Evolutionary conservation across 441 rosid genomes (phyloP).

Genomic region (Iberis amara): DNA sequence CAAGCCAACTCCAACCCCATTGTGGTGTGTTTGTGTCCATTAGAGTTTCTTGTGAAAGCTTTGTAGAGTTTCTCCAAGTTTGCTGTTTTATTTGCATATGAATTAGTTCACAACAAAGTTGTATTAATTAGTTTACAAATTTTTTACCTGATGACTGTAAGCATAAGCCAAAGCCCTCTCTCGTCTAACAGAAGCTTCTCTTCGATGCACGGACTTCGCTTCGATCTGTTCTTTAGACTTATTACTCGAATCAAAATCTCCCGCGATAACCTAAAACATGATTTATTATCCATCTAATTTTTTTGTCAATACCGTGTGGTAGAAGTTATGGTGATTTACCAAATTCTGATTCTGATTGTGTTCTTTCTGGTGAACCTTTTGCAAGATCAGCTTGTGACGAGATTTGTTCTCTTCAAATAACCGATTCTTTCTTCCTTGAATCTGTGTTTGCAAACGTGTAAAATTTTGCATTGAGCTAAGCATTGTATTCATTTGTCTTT

Average conservation of each 20-base stretch:
- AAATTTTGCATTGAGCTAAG: conserved; percentile 83
- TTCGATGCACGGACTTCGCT: conserved; percentile 42
- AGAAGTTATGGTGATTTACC: conserved; percentile 34
- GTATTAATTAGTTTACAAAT: too few relatives aligned
- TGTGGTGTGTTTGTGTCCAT: conserved; percentile 30
- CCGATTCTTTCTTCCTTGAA: conserved; percentile 62
- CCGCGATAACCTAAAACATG: conserved; percentile 39
- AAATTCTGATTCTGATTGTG: conserved; percentile 40
- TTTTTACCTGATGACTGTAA: conserved; percentile 84
- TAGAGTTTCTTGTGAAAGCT: conserved; percentile 25
- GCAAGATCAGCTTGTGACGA: conserved; percentile 66
- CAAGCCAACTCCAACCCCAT: conserved; percentile 37
- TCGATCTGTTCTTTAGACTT: conserved; percentile 63
- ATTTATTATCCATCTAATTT: neutral
- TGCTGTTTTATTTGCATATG: conserved; percentile 23
- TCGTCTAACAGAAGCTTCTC: conserved; percentile 80
- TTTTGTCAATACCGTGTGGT: too few relatives aligned
- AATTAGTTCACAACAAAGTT: neutral
- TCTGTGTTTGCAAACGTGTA: conserved; percentile 73
- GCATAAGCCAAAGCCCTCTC: conserved; percentile 95
- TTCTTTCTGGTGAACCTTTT: conserved; percentile 53
- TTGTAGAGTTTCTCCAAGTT: conserved; percentile 34
- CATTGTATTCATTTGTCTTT: conserved; percentile 67
- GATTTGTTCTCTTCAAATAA: conserved; percentile 73
- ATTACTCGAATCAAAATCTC: conserved; percentile 51